These are phyloP conservation scores for Arthroderma sp. DNA, from an alignment of 2,329 filamentous ascomycete species.

Conservation along the genomic window DNA sequence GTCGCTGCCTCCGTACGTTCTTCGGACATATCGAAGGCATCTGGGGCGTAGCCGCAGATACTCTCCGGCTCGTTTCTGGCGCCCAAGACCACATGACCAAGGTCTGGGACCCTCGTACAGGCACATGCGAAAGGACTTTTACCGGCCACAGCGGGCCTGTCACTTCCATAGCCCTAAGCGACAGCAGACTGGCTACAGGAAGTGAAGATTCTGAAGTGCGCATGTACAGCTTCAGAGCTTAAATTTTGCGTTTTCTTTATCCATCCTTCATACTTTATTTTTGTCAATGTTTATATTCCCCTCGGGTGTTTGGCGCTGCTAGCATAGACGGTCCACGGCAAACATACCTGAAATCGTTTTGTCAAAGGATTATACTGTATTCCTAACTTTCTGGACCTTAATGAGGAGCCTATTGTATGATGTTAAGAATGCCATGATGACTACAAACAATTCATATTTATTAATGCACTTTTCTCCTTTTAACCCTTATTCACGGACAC, in stretches of 20 bases:
- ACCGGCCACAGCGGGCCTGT: constrained; percentile 83
- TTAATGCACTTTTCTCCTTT: too few relatives aligned
- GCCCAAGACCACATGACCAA: constrained; percentile 93
- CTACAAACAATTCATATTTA: too few relatives aligned
- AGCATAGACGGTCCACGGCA: too few relatives aligned
- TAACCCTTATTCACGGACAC: too few relatives aligned
- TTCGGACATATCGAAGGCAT: constrained; percentile 95
- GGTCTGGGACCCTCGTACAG: constrained; percentile 83
- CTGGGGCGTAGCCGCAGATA: constrained; percentile 84
- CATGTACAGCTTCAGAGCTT: constrained; percentile 36
- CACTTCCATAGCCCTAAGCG: constrained; percentile 82
- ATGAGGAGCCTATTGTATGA: too few relatives aligned
- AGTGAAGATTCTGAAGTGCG: constrained; percentile 88
- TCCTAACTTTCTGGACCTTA: too few relatives aligned
- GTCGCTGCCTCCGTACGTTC: constrained; percentile 76
- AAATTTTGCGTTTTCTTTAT: neutral
- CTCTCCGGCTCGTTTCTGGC: constrained; percentile 72
- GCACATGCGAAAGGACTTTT: constrained; percentile 83
- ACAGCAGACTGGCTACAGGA: constrained; percentile 77
- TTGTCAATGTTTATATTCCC: neutral
- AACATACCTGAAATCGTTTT: too few relatives aligned
- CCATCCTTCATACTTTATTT: neutral
- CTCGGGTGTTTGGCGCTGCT: too few relatives aligned
- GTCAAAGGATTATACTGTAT: too few relatives aligned
- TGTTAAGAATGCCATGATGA: too few relatives aligned